Evolutionary conservation across 768 basidiomycete species (phyloP), one percentile per base, ranked within the genome.

Genomic region (Suillus ampliporus): DNA sequence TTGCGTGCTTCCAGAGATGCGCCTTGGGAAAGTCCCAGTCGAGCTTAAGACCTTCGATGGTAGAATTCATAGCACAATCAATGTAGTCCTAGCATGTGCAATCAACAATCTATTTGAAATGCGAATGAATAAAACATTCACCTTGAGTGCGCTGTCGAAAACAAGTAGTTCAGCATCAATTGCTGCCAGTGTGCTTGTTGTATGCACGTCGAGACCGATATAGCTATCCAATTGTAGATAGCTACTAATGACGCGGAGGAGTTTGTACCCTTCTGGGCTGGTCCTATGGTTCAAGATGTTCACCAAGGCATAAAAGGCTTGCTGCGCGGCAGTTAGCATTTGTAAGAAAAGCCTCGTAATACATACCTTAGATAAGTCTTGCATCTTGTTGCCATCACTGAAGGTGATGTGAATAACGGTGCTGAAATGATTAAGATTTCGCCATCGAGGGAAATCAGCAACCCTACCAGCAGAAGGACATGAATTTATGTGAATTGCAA

Each of bases 171-270:
- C 72, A 8, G 40, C 43, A 34, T 62, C 54, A 57, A 3, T 4
- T 8, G 2, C 68, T n/a, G 3, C 31, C 38, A 61, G 69, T 54
- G 1, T 43, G 54, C 50, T 65, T 66, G 26, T 61, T 52, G 35
- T 64, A 31, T 38, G 23, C 17, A 31, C 31, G 64, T 77, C 71
- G 1, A 78, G 62, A 1, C 69, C 67, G 10, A 72, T 34, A 41
- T 64, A 74, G 56, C 74, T 73, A 51, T 74, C 69, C 2, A 78
- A 58, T 34, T 76, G 71, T 4, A 74, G 57, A 60, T 75, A 79
- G 53, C 68, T 70, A 4, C 71, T 68, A 2, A 79, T 58, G 13
- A 73, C 64, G 34, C 71, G 48, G 0, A 79, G 67, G 2, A 80
- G 64, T 1, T 54, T 8, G 60, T 70, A 74, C 0, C 72, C 75